phyloP scores from a whole-genome alignment of 148 eudicot genomes.

The Amaranthus cruentus region DNA sequence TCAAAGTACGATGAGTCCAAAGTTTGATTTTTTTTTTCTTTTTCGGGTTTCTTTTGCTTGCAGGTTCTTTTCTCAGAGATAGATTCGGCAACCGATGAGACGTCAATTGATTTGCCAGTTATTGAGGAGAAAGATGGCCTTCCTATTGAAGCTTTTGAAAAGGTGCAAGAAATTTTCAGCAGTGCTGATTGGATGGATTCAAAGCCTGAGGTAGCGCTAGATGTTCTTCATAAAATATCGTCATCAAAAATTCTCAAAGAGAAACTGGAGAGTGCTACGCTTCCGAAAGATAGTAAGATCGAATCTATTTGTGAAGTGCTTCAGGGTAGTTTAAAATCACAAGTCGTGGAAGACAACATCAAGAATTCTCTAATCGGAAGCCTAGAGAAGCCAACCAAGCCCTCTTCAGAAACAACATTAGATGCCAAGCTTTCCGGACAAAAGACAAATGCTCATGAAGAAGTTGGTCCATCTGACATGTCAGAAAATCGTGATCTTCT shows the following conservation, averaged over 20 bases:
- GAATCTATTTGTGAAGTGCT: conserved; percentile 22
- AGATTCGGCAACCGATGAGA: conserved; percentile 39
- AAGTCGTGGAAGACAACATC: conserved; percentile 13
- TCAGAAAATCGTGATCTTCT: conserved; percentile 25
- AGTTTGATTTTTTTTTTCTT: background rate
- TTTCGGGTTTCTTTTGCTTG: conserved; percentile 14
- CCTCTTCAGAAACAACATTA: conserved; percentile 23
- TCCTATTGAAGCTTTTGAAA: conserved; percentile 69
- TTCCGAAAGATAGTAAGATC: conserved; percentile 17
- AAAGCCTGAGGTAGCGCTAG: conserved; percentile 38
- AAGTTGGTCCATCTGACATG: conserved; percentile 24
- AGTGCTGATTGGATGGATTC: conserved; percentile 57
- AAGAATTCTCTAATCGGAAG: conserved; percentile 15
- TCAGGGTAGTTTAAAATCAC: conserved; percentile 20
- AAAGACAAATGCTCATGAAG: conserved; percentile 29
- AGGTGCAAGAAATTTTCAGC: conserved; percentile 61
- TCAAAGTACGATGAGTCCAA: background rate
- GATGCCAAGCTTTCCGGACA: conserved; percentile 14
- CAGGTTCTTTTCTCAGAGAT: conserved; percentile 81
- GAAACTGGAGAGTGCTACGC: conserved; percentile 33
- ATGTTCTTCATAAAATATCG: conserved; percentile 40
- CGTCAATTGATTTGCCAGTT: conserved; percentile 34
- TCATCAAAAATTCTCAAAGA: conserved; percentile 39
- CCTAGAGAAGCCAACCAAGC: conserved; percentile 21
- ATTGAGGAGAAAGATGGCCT: conserved; percentile 58